Evolutionary conservation across 768 basidiomycete species (phyloP).

Genomic region (Tylopilus sp.): DNA sequence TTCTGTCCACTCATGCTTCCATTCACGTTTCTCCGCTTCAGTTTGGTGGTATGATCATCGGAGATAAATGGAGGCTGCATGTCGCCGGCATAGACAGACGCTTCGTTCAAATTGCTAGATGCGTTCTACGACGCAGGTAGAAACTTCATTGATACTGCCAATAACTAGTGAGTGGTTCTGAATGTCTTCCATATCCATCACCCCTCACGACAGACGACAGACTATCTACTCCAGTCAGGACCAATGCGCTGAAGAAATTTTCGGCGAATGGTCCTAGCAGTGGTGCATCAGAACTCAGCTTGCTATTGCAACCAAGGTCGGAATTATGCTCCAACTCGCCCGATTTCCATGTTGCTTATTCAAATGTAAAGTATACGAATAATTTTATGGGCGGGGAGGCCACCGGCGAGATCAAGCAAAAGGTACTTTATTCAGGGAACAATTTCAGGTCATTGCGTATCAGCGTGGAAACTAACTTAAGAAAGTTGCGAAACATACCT

Average conservation of each 20-base stretch:
- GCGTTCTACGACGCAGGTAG: constrained; percentile 43
- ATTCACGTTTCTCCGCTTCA: no score
- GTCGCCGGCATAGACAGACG: constrained; percentile 40
- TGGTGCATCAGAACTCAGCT: constrained; percentile 44
- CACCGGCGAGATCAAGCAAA: constrained; percentile 13
- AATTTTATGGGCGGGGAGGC: constrained; percentile 15
- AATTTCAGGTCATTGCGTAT: constrained; percentile 31
- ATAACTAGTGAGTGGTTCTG: constrained; percentile 34
- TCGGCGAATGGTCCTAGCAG: constrained; percentile 49
- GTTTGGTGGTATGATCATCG: constrained; percentile 47
- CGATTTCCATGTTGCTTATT: no score
- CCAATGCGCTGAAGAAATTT: constrained; percentile 48
- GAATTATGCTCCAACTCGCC: background rate
- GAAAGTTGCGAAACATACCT: constrained; percentile 56
- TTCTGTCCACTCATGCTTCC: constrained; percentile 39
- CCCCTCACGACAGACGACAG: background rate
- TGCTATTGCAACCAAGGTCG: constrained; percentile 45
- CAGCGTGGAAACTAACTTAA: constrained; percentile 33
- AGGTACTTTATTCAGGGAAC: constrained; percentile 36
- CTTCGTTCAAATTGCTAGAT: constrained; percentile 45
- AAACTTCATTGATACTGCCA: constrained; percentile 50
- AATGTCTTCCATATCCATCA: background rate
- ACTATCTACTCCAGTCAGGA: constrained; percentile 42
- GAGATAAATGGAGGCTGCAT: constrained; percentile 36
- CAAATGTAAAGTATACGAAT: constrained; percentile 12